phyloP scores from a whole-genome alignment of 345 rosid species.

The Brassica juncea region DNA sequence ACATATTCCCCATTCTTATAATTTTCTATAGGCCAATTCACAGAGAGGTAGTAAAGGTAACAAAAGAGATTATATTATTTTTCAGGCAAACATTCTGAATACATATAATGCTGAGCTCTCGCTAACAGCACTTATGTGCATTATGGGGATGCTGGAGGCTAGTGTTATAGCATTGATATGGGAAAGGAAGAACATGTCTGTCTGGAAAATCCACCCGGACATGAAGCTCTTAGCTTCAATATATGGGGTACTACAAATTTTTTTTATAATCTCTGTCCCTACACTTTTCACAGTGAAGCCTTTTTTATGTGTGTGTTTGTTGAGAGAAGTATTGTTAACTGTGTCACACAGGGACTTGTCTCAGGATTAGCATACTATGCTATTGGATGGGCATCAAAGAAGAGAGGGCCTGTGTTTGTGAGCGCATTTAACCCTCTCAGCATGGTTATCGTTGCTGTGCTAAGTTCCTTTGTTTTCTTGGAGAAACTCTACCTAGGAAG shows the following conservation, averaged over 20 bases:
- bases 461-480: slow-evolving; percentile 53
- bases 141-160: slow-evolving; percentile 58
- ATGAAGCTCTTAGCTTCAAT: slow-evolving; percentile 40
- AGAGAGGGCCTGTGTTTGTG: slow-evolving; percentile 68
- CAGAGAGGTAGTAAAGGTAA: slow-evolving; percentile 4
- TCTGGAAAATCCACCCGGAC: slow-evolving; percentile 55
- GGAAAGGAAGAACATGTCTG: slow-evolving; percentile 53
- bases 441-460: slow-evolving; percentile 59
- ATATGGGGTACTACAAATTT: slow-evolving; percentile 50
- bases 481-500: slow-evolving; percentile 60
- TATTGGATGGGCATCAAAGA: slow-evolving; percentile 51
- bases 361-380: slow-evolving; percentile 59
- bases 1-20: background rate
- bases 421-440: slow-evolving; percentile 66
- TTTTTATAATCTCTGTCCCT: background rate
- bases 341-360: slow-evolving; percentile 57
- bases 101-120: slow-evolving; percentile 75
- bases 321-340: slow-evolving; percentile 22
- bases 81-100: slow-evolving; percentile 55
- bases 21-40: background rate
- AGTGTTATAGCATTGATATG: slow-evolving; percentile 45
- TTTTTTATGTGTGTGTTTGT: background rate
- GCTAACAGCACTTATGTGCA: slow-evolving; percentile 62
- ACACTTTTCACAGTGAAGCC: background rate
- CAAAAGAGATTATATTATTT: slow-evolving; percentile 1